Conservation (phyloP, 495 filamentous ascomycete species). For the Penicillium soppii region DNA sequence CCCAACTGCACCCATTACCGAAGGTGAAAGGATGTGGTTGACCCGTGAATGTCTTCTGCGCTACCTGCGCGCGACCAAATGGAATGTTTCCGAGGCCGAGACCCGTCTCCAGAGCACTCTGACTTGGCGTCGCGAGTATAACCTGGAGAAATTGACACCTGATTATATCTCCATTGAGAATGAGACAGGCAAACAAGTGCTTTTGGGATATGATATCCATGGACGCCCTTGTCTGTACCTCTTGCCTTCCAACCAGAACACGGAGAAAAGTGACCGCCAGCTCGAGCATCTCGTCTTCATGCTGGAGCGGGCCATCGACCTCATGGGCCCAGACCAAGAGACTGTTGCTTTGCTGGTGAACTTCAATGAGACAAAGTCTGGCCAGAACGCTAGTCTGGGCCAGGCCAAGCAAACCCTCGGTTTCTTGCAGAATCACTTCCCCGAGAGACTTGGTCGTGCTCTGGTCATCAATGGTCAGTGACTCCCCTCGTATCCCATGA, state of each 20-base stretch:
- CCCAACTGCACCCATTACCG: slow-evolving; percentile 64
- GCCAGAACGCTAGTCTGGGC: slow-evolving; percentile 71
- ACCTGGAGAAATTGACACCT: slow-evolving; percentile 66
- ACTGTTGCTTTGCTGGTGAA: slow-evolving; percentile 82
- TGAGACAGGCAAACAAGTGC: slow-evolving; percentile 91
- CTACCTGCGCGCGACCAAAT: slow-evolving; percentile 91
- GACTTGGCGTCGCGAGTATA: slow-evolving; percentile 87
- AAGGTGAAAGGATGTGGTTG: slow-evolving; percentile 83
- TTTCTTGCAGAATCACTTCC: slow-evolving; percentile 93
- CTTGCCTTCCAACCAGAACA: slow-evolving; percentile 87
- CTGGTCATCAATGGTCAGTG: slow-evolving; percentile 79
- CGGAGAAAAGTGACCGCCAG: slow-evolving; percentile 81
- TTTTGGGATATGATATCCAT: slow-evolving; percentile 82
- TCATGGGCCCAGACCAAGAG: slow-evolving; percentile 85
- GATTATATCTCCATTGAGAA: slow-evolving; percentile 90
- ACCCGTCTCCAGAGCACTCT: slow-evolving; percentile 77
- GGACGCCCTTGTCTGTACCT: slow-evolving; percentile 85
- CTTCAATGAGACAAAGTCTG: slow-evolving; percentile 75
- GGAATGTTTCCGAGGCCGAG: slow-evolving; percentile 73
- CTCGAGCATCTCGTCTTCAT: slow-evolving; percentile 93
- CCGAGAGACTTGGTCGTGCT: slow-evolving; percentile 85
- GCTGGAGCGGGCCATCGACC: slow-evolving; percentile 84
- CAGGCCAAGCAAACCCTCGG: slow-evolving; percentile 76
- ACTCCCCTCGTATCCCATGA: not conserved
- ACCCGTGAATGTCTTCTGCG: slow-evolving; percentile 89